Evolutionary conservation across 306 rosid genomes (phyloP), one percentile per base, ranked within the genome.

Genomic region (Lathyrus oleraceus): DNA sequence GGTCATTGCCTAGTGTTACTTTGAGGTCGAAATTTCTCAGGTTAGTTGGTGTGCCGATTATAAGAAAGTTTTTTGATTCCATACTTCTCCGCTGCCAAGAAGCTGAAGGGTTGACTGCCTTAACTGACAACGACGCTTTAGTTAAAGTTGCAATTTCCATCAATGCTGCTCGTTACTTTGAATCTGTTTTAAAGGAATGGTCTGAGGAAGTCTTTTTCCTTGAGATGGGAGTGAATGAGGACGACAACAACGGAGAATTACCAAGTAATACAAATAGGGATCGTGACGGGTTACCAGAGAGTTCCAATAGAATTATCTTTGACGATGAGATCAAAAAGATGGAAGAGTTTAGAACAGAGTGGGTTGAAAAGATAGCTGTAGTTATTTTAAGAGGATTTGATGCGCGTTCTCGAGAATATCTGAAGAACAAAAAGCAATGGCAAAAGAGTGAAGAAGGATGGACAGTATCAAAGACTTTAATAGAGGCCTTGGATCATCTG

Each of bases 31-130:
- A 82, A 75, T 94, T 94, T 88, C 93, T 94, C 81, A 84, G 83
- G 69, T 85, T 79, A 64, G 86, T 67, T 9, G 97, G 87, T 58
- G 62, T 76, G 16, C 95, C 97, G 20, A 79, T 94, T 54, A 66
- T 88, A 76, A 78, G 75, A 44, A 90, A 58, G 0, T 83, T 85
- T 81, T 79, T 76, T 77, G 88, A 81, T 36, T 82, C 86, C 71
- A 74, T 90, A 66, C 84, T 87, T 61, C 11, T 74, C 67, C 88
- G 97, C 69, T 94, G 98, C 88, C 97, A 94, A 81, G 98, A 94
- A 81, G 98, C 98, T 70, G 98, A 94, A 83, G 98, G 97, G 69
- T 68, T 88, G 70, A 90, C 98, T 47, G 98, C 97, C 69, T 68
- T 94, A 71, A 84, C 90, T 42, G 88, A 94, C 51, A 85, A 94